Percentiles rank a stretch among this genome's conserved stretches.
These are phyloP conservation scores for Fusarium buharicum DNA, from an alignment of 2,329 filamentous ascomycete species.

Conservation along the genomic window DNA sequence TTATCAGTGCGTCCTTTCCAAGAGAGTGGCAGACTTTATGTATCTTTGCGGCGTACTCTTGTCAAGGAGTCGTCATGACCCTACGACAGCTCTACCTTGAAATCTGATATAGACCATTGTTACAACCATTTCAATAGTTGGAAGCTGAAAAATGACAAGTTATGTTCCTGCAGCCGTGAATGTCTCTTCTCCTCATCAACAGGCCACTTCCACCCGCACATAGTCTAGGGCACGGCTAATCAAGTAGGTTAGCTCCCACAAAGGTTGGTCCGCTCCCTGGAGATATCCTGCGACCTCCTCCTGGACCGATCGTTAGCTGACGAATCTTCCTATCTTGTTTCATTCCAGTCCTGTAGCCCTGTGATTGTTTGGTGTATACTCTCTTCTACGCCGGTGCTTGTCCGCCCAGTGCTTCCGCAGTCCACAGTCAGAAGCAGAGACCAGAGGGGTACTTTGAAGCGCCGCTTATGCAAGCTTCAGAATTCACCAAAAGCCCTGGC, in stretches of 20 bases:
- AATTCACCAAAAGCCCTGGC: slow-evolving; percentile 38
- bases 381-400: slow-evolving; percentile 13
- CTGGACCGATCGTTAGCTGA: slow-evolving; percentile 26
- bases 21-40: slow-evolving; percentile 4
- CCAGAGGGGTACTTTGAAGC: slow-evolving; percentile 22
- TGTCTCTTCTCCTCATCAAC: slow-evolving; percentile 18
- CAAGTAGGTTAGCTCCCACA: slow-evolving; percentile 9
- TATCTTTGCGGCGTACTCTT: slow-evolving; percentile 7
- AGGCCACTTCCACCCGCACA: slow-evolving; percentile 21
- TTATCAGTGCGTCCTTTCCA: slow-evolving; percentile 23
- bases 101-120: slow-evolving; percentile 15
- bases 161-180: slow-evolving; percentile 32
- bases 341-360: slow-evolving; percentile 17
- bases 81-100: not conserved
- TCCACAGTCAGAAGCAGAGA: slow-evolving; percentile 24
- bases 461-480: slow-evolving; percentile 48
- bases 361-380: slow-evolving; percentile 19
- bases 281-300: slow-evolving; percentile 31
- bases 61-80: slow-evolving; percentile 7
- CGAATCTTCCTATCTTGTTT: slow-evolving; percentile 33
- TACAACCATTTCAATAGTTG: slow-evolving; percentile 12
- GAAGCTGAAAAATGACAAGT: slow-evolving; percentile 39
- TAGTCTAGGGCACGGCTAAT: slow-evolving; percentile 19
- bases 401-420: slow-evolving; percentile 31
- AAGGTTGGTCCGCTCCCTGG: slow-evolving; percentile 27